These are phyloP conservation scores for Nicotiana rustica DNA, from an alignment of 305 asterid species.

Conservation along the genomic window DNA sequence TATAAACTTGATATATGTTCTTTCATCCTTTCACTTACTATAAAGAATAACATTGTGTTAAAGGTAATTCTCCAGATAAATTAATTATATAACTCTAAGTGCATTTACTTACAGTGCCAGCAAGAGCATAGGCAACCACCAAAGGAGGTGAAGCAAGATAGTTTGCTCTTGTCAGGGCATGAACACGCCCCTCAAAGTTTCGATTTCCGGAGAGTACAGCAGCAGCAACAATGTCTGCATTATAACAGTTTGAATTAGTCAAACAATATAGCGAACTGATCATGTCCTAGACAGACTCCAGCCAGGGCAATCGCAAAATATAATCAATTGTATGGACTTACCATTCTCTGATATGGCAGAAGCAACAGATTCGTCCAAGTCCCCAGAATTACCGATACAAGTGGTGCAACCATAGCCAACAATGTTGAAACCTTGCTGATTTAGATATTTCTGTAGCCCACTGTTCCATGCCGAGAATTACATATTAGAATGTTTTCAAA, in stretches of 20 bases:
- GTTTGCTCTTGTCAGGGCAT: slow-evolving; percentile 92
- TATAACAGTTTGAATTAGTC: slow-evolving; percentile 35
- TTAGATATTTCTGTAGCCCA: slow-evolving; percentile 79
- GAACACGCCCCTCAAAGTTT: slow-evolving; percentile 97
- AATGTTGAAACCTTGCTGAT: slow-evolving; percentile 92
- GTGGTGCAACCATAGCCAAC: slow-evolving; percentile 98
- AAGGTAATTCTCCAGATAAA: not conserved
- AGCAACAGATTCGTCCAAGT: slow-evolving; percentile 82
- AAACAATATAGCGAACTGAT: slow-evolving; percentile 1
- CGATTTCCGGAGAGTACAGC: slow-evolving; percentile 98
- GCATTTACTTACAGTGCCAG: slow-evolving; percentile 83
- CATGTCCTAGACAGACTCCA: slow-evolving; percentile 16
- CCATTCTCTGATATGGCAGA: slow-evolving; percentile 92
- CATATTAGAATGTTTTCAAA: not conserved
- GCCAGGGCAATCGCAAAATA: not conserved
- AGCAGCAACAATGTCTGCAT: slow-evolving; percentile 90
- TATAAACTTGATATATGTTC: not conserved
- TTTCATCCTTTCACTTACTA: slow-evolving; percentile 3
- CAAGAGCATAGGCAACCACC: slow-evolving; percentile 97
- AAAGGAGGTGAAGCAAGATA: slow-evolving; percentile 98
- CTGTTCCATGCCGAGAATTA: slow-evolving; percentile 51
- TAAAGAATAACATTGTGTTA: not conserved
- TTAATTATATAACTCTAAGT: slow-evolving; percentile 2
- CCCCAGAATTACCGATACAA: slow-evolving; percentile 94
- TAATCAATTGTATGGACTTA: slow-evolving; percentile 31